These are phyloP conservation scores for Neodidymelliopsis sp. DNA, from an alignment of 2,329 filamentous ascomycete genomes.

Conservation along the genomic window DNA sequence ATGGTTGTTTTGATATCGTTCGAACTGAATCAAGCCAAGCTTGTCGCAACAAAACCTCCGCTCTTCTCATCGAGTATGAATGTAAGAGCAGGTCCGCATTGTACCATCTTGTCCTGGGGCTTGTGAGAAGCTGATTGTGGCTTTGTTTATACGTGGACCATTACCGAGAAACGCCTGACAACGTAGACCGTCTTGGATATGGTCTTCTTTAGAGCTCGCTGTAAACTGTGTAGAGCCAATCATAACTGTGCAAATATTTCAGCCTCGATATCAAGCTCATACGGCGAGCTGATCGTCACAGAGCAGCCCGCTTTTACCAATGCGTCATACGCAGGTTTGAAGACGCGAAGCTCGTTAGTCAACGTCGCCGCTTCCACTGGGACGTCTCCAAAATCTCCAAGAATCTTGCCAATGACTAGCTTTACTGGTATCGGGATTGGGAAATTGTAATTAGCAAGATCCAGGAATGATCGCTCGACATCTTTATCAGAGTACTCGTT, in stretches of 20 bases:
- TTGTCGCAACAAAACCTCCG: too few species aligned
- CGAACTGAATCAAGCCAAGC: too few species aligned
- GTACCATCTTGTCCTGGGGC: too few species aligned
- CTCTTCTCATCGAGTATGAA: too few species aligned
- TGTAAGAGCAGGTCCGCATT: too few species aligned
- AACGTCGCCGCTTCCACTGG: background rate
- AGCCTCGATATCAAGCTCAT: background rate
- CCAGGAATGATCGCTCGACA: constrained; percentile 2
- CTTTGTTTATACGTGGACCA: too few species aligned
- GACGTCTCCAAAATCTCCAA: background rate
- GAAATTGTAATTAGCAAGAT: background rate
- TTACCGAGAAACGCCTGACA: too few species aligned
- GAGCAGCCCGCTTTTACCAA: background rate
- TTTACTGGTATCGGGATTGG: constrained; percentile 2
- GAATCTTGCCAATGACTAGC: constrained; percentile 7
- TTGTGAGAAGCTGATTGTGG: too few species aligned
- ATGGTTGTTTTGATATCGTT: too few species aligned
- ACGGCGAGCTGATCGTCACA: constrained; percentile 2
- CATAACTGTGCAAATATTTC: background rate
- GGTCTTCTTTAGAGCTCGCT: too few species aligned
- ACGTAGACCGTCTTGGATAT: too few species aligned
- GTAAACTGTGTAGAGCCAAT: too few species aligned
- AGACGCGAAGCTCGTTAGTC: background rate
- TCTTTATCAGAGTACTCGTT: constrained; percentile 13
- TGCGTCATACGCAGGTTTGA: constrained; percentile 7